Evolutionary conservation across 768 basidiomycete genomes (phyloP), one percentile per base, ranked within the genome.

Genomic region (Neoboletus subvelutipes): DNA sequence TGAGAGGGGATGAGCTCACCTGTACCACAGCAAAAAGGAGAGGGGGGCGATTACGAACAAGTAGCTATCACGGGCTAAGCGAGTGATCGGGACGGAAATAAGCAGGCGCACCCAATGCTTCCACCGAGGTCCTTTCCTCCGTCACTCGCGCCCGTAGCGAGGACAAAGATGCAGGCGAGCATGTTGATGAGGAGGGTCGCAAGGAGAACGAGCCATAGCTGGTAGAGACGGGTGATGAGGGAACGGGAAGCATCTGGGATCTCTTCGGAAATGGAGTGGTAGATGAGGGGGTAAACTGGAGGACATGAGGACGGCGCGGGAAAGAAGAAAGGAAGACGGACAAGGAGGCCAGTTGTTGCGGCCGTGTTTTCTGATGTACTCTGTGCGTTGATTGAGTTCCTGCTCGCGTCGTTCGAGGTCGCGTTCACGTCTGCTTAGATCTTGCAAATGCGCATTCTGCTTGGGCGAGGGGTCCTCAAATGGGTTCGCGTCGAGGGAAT

Each of bases 21-120:
- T 85, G 72, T 96, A 99, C 96, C 96, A 98, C 59, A 94, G 79
- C 58, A 98, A 78, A 78, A 99, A 98, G 15, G 92, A 94, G 36
- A 85, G 71, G 37, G 83, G 73, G 12, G 85, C 73, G 65, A 98
- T 97, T 50, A 95, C 75, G 52, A 92, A 78, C 40, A 94, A 52
- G 68, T 95, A 94, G 54, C 92, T 94, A 69, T 42, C 50, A 47
- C 42, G 31, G 45, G 29, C 43, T 59, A 43, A 48, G 51, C 42
- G 57, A 64, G 59, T 57, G 65, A 67, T 52, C 42, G 61, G 39
- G 45, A 64, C 55, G 64, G 59, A 57, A 63, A 60, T 59, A 31
- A 45, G 13, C 11, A 13, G 53, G 31, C 87, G 65, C 63, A 93
- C 92, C 86, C 86, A 62, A 96, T 86, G 67, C 88, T 90, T 43